These are phyloP conservation scores for Fraxinus nigra DNA, from an alignment of 305 asterid genomes.

Conservation along the genomic window DNA sequence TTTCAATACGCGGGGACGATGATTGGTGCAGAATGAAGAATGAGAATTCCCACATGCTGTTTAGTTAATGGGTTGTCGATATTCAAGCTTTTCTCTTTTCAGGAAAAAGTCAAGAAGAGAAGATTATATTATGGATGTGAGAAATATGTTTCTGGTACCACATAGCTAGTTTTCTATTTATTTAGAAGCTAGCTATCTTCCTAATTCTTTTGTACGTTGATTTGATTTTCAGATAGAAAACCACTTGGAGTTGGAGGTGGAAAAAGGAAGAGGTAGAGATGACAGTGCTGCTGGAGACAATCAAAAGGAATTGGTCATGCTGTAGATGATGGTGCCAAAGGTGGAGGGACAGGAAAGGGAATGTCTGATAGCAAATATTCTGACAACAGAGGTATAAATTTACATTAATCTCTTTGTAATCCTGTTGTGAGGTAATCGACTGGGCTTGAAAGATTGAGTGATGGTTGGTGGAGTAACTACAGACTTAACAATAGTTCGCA, in stretches of 20 bases:
- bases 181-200: background rate
- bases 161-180: background rate
- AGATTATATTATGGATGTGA: background rate
- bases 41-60: background rate
- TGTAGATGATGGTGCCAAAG: constrained; percentile 42
- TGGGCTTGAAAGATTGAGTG: background rate
- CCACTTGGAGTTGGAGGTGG: constrained; percentile 71
- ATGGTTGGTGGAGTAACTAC: background rate
- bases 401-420: background rate
- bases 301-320: constrained; percentile 45
- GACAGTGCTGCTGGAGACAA: constrained; percentile 46
- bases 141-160: background rate
- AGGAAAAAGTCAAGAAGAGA: background rate
- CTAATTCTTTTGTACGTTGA: background rate
- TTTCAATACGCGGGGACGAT: background rate
- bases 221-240: constrained; percentile 43
- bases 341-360: constrained; percentile 57
- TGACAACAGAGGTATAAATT: constrained; percentile 35
- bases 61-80: background rate
- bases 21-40: background rate
- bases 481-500: background rate
- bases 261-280: constrained; percentile 63
- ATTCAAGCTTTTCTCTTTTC: background rate
- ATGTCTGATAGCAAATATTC: constrained; percentile 43
- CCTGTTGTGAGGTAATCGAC: background rate